These are phyloP conservation scores for Helianthus tuberosus DNA, from an alignment of 129 eudicot genomes.

Conservation along the genomic window DNA sequence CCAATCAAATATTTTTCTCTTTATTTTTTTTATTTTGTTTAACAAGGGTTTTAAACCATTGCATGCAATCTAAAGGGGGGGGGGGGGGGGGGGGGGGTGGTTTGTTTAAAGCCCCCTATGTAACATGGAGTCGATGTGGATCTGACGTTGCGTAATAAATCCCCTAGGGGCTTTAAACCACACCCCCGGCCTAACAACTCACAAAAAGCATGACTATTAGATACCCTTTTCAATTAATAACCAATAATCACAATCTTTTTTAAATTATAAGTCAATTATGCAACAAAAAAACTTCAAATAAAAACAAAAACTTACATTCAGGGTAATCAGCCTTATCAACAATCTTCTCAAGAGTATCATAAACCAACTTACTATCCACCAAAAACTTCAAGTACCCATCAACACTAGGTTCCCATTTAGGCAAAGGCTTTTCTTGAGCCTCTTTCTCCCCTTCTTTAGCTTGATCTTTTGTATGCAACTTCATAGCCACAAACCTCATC, in stretches of 20 bases:
- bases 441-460: slow-evolving; percentile 93
- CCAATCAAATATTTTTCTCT: too few relatives aligned
- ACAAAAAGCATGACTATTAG: background rate
- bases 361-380: slow-evolving; percentile 93
- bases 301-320: slow-evolving; percentile 54
- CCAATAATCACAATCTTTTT: background rate
- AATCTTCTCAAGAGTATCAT: slow-evolving; percentile 87
- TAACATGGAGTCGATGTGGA: too few relatives aligned
- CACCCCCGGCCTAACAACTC: background rate
- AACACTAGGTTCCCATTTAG: slow-evolving; percentile 82
- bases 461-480: slow-evolving; percentile 86
- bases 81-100: too few relatives aligned
- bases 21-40: too few relatives aligned
- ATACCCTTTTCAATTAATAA: background rate
- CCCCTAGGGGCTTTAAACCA: too few relatives aligned
- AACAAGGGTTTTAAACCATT: too few relatives aligned
- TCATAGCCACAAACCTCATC: slow-evolving; percentile 99
- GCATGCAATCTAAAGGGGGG: too few relatives aligned
- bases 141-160: too few relatives aligned
- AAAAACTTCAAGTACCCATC: slow-evolving; percentile 89
- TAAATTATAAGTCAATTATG: background rate
- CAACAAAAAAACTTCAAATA: background rate
- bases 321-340: slow-evolving; percentile 73
- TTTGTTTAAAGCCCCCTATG: too few relatives aligned
- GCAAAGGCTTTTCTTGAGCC: slow-evolving; percentile 70